These are phyloP conservation scores for Epichloe sp. DNA, from an alignment of 2,329 filamentous ascomycete species.

Conservation along the genomic window DNA sequence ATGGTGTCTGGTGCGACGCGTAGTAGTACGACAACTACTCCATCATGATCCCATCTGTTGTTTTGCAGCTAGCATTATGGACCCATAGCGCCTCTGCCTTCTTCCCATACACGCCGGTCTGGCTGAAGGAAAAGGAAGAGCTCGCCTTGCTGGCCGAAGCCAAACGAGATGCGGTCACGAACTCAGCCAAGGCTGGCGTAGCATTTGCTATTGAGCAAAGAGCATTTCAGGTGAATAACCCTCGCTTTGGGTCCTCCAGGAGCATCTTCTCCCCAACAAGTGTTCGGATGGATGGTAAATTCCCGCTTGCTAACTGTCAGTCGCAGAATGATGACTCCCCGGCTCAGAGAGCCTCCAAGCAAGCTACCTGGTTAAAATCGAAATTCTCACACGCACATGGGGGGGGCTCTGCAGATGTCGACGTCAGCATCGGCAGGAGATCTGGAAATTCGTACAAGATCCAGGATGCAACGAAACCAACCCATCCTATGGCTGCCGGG, in stretches of 20 bases:
- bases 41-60: slow-evolving; percentile 27
- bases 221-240: slow-evolving; percentile 9
- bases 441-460: slow-evolving; percentile 32
- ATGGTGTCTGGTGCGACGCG: slow-evolving; percentile 1
- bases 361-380: slow-evolving; percentile 6
- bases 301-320: not conserved
- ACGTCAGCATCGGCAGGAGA: slow-evolving; percentile 16
- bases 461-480: slow-evolving; percentile 31
- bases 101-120: slow-evolving; percentile 29
- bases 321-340: slow-evolving; percentile 1
- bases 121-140: slow-evolving; percentile 19
- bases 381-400: slow-evolving; percentile 6
- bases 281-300: slow-evolving; percentile 13
- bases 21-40: slow-evolving; percentile 1
- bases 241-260: not conserved
- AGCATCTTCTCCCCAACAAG: not conserved
- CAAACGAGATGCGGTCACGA: slow-evolving; percentile 10
- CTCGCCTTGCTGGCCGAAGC: slow-evolving; percentile 10
- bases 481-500: slow-evolving; percentile 35
- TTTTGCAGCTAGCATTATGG: slow-evolving; percentile 35
- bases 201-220: slow-evolving; percentile 30
- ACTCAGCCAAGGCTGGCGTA: slow-evolving; percentile 12
- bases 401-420: not conserved
- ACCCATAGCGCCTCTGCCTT: slow-evolving; percentile 33
- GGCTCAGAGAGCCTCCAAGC: slow-evolving; percentile 7